phyloP scores from a whole-genome alignment of 2,329 filamentous ascomycete genomes.

The Verticillium klebahnii region DNA sequence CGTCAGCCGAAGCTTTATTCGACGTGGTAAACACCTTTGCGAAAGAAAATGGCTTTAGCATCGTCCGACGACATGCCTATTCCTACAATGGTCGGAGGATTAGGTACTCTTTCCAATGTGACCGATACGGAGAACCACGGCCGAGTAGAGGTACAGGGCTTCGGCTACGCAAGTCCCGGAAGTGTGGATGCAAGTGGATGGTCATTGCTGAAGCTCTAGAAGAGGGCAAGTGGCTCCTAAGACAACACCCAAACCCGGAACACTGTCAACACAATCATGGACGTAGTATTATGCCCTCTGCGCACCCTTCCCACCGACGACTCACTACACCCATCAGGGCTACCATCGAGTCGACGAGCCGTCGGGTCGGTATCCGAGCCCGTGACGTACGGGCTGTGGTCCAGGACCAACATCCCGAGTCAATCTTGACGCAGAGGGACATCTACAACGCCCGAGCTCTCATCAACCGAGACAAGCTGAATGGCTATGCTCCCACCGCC shows the following conservation, averaged over 20 bases:
- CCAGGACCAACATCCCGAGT: conserved; percentile 4
- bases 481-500: conserved; percentile 7
- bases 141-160: conserved; percentile 1
- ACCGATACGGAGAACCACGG: conserved; percentile 7
- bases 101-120: conserved; percentile 7
- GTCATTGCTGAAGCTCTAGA: conserved; percentile 9
- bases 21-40: neutral
- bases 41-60: conserved; percentile 6
- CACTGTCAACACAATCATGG: conserved; percentile 6
- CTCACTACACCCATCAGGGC: conserved; percentile 6
- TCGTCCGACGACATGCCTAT: conserved; percentile 2
- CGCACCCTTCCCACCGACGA: conserved; percentile 7
- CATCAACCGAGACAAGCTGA: conserved; percentile 12
- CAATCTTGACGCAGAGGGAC: conserved; percentile 6
- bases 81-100: conserved; percentile 5
- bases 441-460: conserved; percentile 12
- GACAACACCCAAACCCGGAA: conserved; percentile 1
- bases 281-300: conserved; percentile 1
- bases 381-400: conserved; percentile 10
- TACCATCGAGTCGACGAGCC: conserved; percentile 10
- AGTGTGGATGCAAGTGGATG: conserved; percentile 11
- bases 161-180: conserved; percentile 7
- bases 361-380: conserved; percentile 10
- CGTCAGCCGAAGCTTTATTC: neutral
- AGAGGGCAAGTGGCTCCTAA: conserved; percentile 3